phyloP scores from a whole-genome alignment of 2,329 filamentous ascomycete species.

The Cryphonectria radicalis region DNA sequence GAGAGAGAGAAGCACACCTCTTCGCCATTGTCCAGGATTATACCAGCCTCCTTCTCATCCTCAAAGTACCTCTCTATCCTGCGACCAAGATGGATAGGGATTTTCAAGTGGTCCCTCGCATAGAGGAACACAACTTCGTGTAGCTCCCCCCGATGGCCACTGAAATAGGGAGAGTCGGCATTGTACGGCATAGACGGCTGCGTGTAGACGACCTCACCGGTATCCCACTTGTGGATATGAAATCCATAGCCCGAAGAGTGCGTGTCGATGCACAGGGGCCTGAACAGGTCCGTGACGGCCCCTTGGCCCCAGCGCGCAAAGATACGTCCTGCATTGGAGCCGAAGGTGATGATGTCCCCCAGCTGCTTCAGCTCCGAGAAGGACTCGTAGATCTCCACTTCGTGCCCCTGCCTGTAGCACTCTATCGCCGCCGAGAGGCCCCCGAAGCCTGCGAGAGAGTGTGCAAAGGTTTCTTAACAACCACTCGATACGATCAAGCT shows the following conservation, averaged over 20 bases:
- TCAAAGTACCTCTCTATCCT: slow-evolving; percentile 60
- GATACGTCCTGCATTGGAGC: slow-evolving; percentile 63
- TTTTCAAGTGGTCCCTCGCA: slow-evolving; percentile 56
- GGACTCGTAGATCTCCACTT: slow-evolving; percentile 62
- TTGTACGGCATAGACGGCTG: slow-evolving; percentile 51
- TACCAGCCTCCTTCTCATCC: slow-evolving; percentile 53
- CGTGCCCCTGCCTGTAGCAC: slow-evolving; percentile 63
- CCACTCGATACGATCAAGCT: too few relatives aligned
- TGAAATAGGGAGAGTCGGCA: slow-evolving; percentile 58
- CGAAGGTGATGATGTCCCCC: slow-evolving; percentile 66
- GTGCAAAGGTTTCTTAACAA: not conserved
- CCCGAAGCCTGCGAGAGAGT: slow-evolving; percentile 53
- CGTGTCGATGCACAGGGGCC: slow-evolving; percentile 56
- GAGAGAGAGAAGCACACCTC: slow-evolving; percentile 53
- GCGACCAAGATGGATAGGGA: slow-evolving; percentile 60
- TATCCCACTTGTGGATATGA: slow-evolving; percentile 64
- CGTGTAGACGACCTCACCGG: slow-evolving; percentile 62
- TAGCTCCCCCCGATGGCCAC: slow-evolving; percentile 64
- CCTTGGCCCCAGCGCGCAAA: slow-evolving; percentile 62
- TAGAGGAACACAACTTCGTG: slow-evolving; percentile 63
- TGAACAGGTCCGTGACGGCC: slow-evolving; percentile 50
- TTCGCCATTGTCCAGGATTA: slow-evolving; percentile 53
- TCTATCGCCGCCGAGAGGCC: slow-evolving; percentile 67
- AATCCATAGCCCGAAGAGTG: slow-evolving; percentile 54
- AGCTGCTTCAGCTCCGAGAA: slow-evolving; percentile 61